Percentiles rank a stretch among this genome's conserved stretches.
phyloP scores from a whole-genome alignment of 2,329 filamentous ascomycete species.

The Sclerotinia trifoliorum region DNA sequence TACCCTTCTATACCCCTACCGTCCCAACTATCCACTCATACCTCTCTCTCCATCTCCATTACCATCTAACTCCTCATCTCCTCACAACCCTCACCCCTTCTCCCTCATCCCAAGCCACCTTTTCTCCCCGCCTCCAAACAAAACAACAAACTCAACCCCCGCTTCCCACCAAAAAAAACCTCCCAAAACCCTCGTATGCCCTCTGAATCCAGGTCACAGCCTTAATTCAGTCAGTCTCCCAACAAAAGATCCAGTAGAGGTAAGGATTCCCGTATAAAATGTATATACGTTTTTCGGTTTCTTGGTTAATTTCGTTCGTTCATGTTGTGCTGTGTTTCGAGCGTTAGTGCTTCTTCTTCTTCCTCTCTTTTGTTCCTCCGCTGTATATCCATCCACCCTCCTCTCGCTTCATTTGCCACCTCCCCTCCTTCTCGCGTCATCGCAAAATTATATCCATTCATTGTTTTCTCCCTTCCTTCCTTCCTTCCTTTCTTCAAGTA shows the following conservation, averaged over 20 bases:
- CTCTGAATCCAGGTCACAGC: slow-evolving; percentile 15
- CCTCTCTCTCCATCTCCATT: neutral
- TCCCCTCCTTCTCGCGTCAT: too few species aligned
- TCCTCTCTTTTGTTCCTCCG: neutral
- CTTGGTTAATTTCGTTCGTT: neutral
- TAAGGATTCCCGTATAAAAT: slow-evolving; percentile 3
- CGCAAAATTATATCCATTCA: neutral
- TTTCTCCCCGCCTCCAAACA: too few species aligned
- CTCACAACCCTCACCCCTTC: too few species aligned
- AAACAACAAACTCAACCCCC: neutral
- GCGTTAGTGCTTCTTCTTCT: too few species aligned
- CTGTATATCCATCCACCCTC: neutral
- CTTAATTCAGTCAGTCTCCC: neutral
- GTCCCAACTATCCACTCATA: neutral
- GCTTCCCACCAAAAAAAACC: neutral
- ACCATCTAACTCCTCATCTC: neutral
- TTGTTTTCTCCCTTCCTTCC: neutral
- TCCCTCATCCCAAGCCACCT: too few species aligned
- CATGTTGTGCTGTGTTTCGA: neutral
- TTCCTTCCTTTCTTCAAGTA: neutral
- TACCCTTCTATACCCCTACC: slow-evolving; percentile 3
- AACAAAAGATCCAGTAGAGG: slow-evolving; percentile 10
- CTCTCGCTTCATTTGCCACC: neutral
- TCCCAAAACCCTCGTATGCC: slow-evolving; percentile 1
- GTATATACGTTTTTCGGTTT: slow-evolving; percentile 4